A percentile compares a stretch with the other conserved stretches of the same genome.
phyloP scores from a whole-genome alignment of 1,139 yeast species.

The Arxiozyma slooffiae region DNA sequence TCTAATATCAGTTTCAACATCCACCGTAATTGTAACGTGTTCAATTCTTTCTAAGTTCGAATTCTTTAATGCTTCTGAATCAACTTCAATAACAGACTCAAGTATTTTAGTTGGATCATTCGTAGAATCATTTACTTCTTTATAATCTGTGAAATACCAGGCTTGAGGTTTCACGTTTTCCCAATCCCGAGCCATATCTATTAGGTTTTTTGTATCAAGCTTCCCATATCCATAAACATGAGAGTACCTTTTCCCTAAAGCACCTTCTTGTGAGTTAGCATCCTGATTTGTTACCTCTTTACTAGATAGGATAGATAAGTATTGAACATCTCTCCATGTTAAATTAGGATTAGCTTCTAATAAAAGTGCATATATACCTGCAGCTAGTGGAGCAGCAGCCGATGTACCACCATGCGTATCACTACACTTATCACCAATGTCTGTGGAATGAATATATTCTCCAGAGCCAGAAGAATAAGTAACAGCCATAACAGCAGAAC shows the following conservation, averaged over 20 bases:
- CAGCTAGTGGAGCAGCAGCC: constrained; percentile 98
- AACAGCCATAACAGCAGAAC: constrained; percentile 93
- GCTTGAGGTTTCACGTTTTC: constrained; percentile 80
- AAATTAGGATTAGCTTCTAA: constrained; percentile 73
- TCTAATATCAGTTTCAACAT: constrained; percentile 53
- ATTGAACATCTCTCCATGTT: constrained; percentile 95
- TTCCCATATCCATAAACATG: constrained; percentile 91
- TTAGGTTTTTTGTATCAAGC: constrained; percentile 72
- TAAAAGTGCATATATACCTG: constrained; percentile 80
- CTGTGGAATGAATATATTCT: constrained; percentile 87
- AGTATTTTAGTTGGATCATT: constrained; percentile 28
- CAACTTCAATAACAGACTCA: constrained; percentile 40
- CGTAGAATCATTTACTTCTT: constrained; percentile 21
- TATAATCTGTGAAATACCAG: constrained; percentile 48
- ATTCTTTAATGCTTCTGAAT: constrained; percentile 40
- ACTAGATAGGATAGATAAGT: constrained; percentile 65
- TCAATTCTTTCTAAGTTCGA: constrained; percentile 67
- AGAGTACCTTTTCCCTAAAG: constrained; percentile 54
- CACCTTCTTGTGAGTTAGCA: constrained; percentile 56
- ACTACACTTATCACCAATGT: constrained; percentile 63
- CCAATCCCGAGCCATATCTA: constrained; percentile 70
- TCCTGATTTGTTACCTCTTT: constrained; percentile 59
- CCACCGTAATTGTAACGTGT: constrained; percentile 76
- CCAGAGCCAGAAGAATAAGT: constrained; percentile 89
- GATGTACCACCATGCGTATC: constrained; percentile 89